phyloP scores from a whole-genome alignment of 2,329 filamentous ascomycete genomes.

The Fusarium oligoseptatum region DNA sequence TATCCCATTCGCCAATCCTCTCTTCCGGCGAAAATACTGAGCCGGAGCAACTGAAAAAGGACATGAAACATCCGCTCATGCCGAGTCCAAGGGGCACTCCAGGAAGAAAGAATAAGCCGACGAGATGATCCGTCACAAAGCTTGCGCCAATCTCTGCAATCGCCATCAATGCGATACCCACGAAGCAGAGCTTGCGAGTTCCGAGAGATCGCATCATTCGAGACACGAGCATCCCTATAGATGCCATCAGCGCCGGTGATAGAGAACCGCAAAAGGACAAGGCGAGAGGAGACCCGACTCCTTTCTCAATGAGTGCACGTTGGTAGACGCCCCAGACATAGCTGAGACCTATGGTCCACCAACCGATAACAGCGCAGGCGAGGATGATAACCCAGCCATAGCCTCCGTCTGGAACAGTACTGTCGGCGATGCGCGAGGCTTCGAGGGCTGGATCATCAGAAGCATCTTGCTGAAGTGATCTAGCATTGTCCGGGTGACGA shows the following conservation, averaged over 20 bases:
- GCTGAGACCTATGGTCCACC: constrained; percentile 69
- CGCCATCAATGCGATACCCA: constrained; percentile 5
- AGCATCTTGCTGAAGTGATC: not conserved
- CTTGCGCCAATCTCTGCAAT: constrained; percentile 30
- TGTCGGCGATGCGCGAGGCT: constrained; percentile 40
- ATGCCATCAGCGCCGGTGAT: constrained; percentile 40
- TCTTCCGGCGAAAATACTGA: constrained; percentile 67
- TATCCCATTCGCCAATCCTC: constrained; percentile 68
- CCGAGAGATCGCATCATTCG: constrained; percentile 28
- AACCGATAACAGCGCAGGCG: constrained; percentile 42
- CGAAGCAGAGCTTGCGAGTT: constrained; percentile 24
- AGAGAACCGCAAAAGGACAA: constrained; percentile 71
- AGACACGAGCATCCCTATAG: constrained; percentile 24
- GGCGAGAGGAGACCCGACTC: constrained; percentile 61
- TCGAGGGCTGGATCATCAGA: constrained; percentile 37
- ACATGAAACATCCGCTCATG: constrained; percentile 49
- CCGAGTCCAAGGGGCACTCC: constrained; percentile 43
- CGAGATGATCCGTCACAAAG: constrained; percentile 40
- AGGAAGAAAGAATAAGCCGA: constrained; percentile 47
- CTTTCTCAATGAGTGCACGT: constrained; percentile 63
- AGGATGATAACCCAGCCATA: constrained; percentile 46
- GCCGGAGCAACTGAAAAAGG: constrained; percentile 47
- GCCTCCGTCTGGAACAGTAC: constrained; percentile 46
- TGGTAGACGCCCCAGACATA: constrained; percentile 74
- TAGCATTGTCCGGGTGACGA: not conserved